Evolutionary conservation across 805 yeast genomes (phyloP), one percentile per base, ranked within the genome.

Genomic region (Sungouiozyma ichnusensis): DNA sequence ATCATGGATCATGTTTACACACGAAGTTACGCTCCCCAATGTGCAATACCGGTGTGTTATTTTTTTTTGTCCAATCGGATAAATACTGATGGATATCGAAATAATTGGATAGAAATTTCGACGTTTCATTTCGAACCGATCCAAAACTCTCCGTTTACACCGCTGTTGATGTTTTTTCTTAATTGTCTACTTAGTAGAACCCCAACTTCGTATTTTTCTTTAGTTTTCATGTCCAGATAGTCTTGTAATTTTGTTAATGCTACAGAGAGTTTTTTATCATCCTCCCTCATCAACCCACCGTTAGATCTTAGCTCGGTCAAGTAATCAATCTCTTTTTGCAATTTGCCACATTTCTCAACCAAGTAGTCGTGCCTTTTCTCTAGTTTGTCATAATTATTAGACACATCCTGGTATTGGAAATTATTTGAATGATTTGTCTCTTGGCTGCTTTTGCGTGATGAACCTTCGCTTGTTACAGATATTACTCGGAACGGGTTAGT

Each of bases 121-220:
- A n/a, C n/a, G n/a, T n/a, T 1, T 35, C 41, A 54, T 39, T 56
- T 54, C 16, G 50, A 49, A 4, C 64, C 60, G 14, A 59, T 55
- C 65, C 65, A 60, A 43, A 60, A 60, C 33, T 59, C 57, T 27
- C 64, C 71, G 43, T 63, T 58, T 40, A 64, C 68, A 20, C 72
- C 72, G 40, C 65, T 61, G 44, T 66, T 66, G 24, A 67, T 65
- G 43, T 67, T 58, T 37, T 57, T 63, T 50, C 72, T 61, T 35
- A 68, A 51, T 18, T 66, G 64, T 36, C 71, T 59, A 18, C 71
- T 65, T 32, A 68, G 45, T 35, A 55, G 49, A 4, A 67, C 65
- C 14, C 71, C 73, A 3, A 65, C 51, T 34, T 68, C 73, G 48
- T 68, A 67, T 47, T 63, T 64, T 48, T 67, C 68, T 50, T 67